These are phyloP conservation scores for Scutellaria baicalensis DNA, from an alignment of 257 asterid genomes.

Conservation along the genomic window DNA sequence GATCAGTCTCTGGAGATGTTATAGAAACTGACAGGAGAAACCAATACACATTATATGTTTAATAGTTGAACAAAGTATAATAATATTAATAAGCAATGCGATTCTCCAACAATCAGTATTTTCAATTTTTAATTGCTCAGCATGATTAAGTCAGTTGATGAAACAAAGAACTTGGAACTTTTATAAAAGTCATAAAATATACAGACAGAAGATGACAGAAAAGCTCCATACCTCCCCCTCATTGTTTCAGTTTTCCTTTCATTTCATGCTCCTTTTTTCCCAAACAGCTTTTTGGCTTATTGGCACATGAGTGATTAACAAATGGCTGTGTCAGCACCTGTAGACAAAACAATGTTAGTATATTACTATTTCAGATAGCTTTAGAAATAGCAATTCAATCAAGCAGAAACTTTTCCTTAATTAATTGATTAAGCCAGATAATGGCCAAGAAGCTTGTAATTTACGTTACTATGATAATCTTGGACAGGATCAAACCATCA, in stretches of 20 bases:
- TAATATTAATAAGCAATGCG: not conserved
- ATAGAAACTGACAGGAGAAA: conserved; percentile 34
- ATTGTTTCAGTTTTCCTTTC: conserved; percentile 33
- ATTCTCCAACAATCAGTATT: conserved; percentile 24
- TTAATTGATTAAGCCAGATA: not conserved
- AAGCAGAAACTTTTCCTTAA: not conserved
- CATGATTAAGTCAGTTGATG: conserved; percentile 36
- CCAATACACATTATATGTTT: not conserved
- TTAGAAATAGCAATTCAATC: not conserved
- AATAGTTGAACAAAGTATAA: not conserved
- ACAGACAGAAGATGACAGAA: conserved; percentile 35
- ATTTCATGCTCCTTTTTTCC: conserved; percentile 34
- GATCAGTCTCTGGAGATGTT: conserved; percentile 30
- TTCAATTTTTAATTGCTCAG: conserved; percentile 19
- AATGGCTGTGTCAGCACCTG: conserved; percentile 35
- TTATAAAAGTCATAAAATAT: conserved; percentile 26
- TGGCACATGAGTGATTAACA: conserved; percentile 18
- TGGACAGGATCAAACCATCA: not conserved
- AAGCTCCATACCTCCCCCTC: conserved; percentile 48
- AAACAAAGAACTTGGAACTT: conserved; percentile 44
- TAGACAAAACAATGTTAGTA: conserved; percentile 10
- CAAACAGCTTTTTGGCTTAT: conserved; percentile 30
- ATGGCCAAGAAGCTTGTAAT: not conserved
- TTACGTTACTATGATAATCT: not conserved
- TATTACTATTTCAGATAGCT: not conserved